Evolutionary conservation across 805 yeast genomes (phyloP), one percentile per base, ranked within the genome.

Genomic region (Wilhelminamyces savonicus): DNA sequence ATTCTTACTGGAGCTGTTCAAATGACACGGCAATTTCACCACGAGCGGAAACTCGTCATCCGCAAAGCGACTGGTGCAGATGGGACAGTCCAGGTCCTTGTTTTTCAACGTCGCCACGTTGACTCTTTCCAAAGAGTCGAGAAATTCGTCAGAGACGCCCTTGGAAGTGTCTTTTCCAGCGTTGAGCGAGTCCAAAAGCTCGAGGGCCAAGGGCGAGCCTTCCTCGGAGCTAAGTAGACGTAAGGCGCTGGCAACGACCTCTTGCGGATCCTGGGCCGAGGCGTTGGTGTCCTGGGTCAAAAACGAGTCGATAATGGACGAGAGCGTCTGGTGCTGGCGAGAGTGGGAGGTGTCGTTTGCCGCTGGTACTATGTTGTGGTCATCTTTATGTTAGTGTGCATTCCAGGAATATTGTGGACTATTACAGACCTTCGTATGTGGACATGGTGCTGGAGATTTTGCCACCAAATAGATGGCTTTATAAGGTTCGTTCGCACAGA

Each of bases 41-140:
- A 88, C 76, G 27, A 88, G 59, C 3, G 96, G 95, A 45, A 80
- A 78, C 26, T 75, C 62, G 48, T 86, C 94, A 20, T 77, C 81
- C 3, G 70, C 59, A 45, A 76, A 88, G 34, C 70, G 73, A 39
- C 71, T 73, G 13, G 92, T 82, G 45, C 97, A 88, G 23, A 88
- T 88, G 1, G 96, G 80, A 52, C 97, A 88, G 12, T 77, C 69
- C 21, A 66, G 72, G 8, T 62, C 59, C 33, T 56, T 62, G 20
- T 66, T 59, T 1, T 74, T 59, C 11, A 62, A 29, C 11, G 40
- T 37, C 3, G 37, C 34, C 6, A 60, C 36, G 5, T 46, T 39
- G 0, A 88, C 76, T 35, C 97, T 56, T 16, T 86, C 95, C 30
- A 88, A 63, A 0, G 81, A 62, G 47, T 87, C 97, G 5, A 90